Base-by-base conservation (phyloP, 164 flowering plant genomes). In the Vitis riparia region DNA sequence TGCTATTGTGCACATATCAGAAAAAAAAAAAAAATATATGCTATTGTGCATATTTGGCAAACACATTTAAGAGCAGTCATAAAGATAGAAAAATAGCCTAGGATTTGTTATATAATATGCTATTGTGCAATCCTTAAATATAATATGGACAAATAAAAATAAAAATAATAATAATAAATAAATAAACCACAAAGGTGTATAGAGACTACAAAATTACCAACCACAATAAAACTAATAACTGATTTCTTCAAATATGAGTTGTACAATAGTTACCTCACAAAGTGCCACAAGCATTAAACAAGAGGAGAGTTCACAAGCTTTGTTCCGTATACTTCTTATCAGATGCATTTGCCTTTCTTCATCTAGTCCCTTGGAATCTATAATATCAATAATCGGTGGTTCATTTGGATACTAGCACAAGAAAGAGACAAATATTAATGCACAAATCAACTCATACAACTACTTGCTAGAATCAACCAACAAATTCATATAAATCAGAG, bases 331-430 rank as follows among this genome's bases (percentile, higher is more conserved):
- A 51, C 73, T 66, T 52, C 73, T 57, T 37, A 84, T 16, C 59
- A 94, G 67, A 74, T 84, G 76, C 50, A 73, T 81, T 73, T 83
- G 79, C 71, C 97, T 84, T 72, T 81, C 71, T 60, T 79, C 91
- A 81, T 92, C 97, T 76, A 94, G 97, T 74, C 98, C 98, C 76
- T 89, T 92, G 50, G 90, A 85, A 7, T 89, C 94, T 65, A 85
- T 19, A 50, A 94, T 76, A 52, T 71, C 74, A 75, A 92, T 70
- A 56, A 37, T 48, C 65, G 98, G 98, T 48, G 88, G 89, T 68
- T 87, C 88, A 29, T 75, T 63, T 1, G 98, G 98, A 78, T 94
- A 94, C 98, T 92, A 82, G 76, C 55, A 80, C 48, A 66, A 47
- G n/a, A 37, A 76, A 29, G 13, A 56, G 50, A 71, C 16, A 65